Evolutionary conservation across 164 flowering plant species (phyloP), one percentile per base, ranked within the genome.

Genomic region (Santalum album): DNA sequence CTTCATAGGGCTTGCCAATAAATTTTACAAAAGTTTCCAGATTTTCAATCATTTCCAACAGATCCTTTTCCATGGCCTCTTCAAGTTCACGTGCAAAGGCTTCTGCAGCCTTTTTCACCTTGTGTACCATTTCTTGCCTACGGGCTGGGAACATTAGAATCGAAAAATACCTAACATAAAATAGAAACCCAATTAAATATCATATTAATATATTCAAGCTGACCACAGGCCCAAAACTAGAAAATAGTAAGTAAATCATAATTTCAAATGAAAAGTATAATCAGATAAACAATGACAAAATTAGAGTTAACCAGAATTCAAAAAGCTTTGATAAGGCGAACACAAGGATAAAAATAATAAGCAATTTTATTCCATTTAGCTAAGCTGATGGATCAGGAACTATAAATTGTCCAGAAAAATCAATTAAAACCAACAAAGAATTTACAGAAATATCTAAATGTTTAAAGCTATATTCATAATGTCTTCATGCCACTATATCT

Each of bases 61-160:
- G 75, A 62, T 83, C 96, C 59, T 83, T 83, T 49, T 73, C 80
- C 98, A 92, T 92, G 32, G 95, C 89, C 32, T 76, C 82, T 58
- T 86, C 91, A 19, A 92, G 66, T 62, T 92, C 84, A n/a, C 74
- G 66, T 16, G 82, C 82, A 56, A 89, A 67, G 24, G 72, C 73
- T 71, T 84, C 85, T 1, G 84, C 91, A 12, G 75, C 67, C 64
- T 72, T 77, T 38, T 69, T 82, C 66, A 89, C 95, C 70, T 89
- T 86, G 14, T 81, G 76, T 21, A 73, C 57, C 71, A 79, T 57
- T 59, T 35, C 67, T 59, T 69, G 79, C 55, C 84, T 69, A 36
- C 87, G 86, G 46, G 73, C 61, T 26, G 98, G 89, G 62, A 88
- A 80, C 26, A 72, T 86, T 51, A 84, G 77, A 35, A 91, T 62